These are phyloP conservation scores for Auxenochlorella pyrenoidosa DNA, from an alignment of 139 green algal genomes.

Conservation along the genomic window DNA sequence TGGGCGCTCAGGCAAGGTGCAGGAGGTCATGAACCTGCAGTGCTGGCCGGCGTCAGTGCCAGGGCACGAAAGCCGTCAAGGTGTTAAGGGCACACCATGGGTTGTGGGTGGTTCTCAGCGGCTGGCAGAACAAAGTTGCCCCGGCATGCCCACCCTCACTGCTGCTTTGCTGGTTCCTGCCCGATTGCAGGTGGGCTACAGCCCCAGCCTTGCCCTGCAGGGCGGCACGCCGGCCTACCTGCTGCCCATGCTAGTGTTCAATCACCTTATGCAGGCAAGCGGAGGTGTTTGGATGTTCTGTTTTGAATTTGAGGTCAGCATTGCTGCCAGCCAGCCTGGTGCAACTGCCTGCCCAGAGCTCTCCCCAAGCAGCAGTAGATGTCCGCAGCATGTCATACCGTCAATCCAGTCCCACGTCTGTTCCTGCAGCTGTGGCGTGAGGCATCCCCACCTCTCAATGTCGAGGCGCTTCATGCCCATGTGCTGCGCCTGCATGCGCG, in stretches of 20 bases:
- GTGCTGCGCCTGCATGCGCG: slow-evolving; percentile 23
- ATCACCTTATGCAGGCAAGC: slow-evolving; percentile 30
- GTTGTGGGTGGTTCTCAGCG: no score
- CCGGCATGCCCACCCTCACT: background rate
- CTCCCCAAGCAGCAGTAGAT: no score
- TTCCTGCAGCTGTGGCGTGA: slow-evolving; percentile 24
- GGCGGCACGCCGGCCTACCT: slow-evolving; percentile 45
- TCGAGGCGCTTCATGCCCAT: slow-evolving; percentile 31
- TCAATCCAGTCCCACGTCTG: no score
- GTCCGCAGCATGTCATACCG: no score
- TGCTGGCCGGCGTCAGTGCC: no score
- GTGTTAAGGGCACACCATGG: no score
- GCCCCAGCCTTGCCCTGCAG: slow-evolving; percentile 36
- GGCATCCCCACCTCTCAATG: background rate
- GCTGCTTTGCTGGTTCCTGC: no score
- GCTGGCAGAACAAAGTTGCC: background rate
- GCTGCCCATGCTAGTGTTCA: slow-evolving; percentile 44
- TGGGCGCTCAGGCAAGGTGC: slow-evolving; percentile 6
- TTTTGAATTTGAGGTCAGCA: background rate
- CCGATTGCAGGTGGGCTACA: slow-evolving; percentile 27
- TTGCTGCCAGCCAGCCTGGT: no score
- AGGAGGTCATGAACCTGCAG: no score
- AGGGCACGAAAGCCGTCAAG: no score
- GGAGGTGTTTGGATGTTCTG: background rate
- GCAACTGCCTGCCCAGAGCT: no score